Evolutionary conservation across 2,329 filamentous ascomycete species (phyloP).

Genomic region (Paradendryphiella salina): DNA sequence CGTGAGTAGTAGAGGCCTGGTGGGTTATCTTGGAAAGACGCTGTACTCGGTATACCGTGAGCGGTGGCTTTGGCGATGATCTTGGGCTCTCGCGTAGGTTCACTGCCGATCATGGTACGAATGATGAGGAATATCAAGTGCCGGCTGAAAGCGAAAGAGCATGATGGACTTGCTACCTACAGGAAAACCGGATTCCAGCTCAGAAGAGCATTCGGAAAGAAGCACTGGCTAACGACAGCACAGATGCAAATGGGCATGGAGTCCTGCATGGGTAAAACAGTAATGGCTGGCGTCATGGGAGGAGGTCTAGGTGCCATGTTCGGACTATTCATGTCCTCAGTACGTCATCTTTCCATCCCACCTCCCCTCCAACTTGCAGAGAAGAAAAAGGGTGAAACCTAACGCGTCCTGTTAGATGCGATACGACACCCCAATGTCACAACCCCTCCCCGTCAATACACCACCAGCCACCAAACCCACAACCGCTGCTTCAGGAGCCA

Average conservation of each 20-base stretch:
- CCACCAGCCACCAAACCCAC: constrained; percentile 25
- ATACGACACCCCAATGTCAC: constrained; percentile 87
- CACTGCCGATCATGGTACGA: too few species aligned
- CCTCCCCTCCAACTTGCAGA: background rate
- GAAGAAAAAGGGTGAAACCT: background rate
- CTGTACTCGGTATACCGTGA: too few species aligned
- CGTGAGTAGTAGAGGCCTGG: background rate
- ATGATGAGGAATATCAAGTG: too few species aligned
- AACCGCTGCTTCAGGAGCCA: constrained; percentile 49
- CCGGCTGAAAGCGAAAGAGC: too few species aligned
- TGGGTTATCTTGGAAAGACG: too few species aligned
- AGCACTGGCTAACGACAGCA: constrained; percentile 5
- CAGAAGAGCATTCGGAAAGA: background rate
- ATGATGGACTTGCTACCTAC: too few species aligned
- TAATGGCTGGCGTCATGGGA: constrained; percentile 88
- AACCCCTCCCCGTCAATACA: constrained; percentile 40
- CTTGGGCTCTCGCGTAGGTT: too few species aligned
- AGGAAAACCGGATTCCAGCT: too few species aligned
- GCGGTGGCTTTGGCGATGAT: too few species aligned
- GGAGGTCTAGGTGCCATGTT: constrained; percentile 93
- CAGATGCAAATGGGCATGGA: constrained; percentile 87
- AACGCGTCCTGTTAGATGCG: constrained; percentile 69
- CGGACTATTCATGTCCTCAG: constrained; percentile 96
- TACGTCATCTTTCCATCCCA: constrained; percentile 54
- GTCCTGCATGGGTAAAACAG: constrained; percentile 85